phyloP scores from a whole-genome alignment of 148 eudicot species.

The Vaccinium corymbosum region DNA sequence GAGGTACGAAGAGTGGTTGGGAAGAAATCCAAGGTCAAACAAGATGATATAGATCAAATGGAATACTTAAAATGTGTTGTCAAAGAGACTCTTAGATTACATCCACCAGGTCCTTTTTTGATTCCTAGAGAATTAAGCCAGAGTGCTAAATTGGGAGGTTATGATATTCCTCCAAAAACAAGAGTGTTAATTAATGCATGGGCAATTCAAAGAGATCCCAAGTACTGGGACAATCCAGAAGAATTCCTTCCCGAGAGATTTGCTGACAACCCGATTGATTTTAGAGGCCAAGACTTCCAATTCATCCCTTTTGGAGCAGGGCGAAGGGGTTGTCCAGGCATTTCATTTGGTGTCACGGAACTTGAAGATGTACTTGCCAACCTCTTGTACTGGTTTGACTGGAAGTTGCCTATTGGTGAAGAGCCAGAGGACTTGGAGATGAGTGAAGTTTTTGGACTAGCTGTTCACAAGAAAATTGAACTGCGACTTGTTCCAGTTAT shows the following conservation, averaged over 20 bases:
- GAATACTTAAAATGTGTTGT: conserved; percentile 17
- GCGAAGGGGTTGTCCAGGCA: conserved; percentile 34
- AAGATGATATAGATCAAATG: conserved; percentile 11
- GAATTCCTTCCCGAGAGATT: conserved; percentile 43
- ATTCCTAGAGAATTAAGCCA: not conserved
- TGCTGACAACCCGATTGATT: conserved; percentile 15
- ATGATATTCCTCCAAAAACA: conserved; percentile 31
- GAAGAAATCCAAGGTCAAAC: not conserved
- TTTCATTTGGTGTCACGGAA: conserved; percentile 15
- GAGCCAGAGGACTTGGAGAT: not conserved
- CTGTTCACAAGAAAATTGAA: not conserved
- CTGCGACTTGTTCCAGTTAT: conserved; percentile 1
- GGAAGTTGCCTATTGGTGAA: not conserved
- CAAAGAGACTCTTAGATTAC: conserved; percentile 21
- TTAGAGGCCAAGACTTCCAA: conserved; percentile 31
- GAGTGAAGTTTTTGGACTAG: not conserved
- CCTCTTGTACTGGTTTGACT: conserved; percentile 5
- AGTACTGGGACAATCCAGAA: conserved; percentile 27
- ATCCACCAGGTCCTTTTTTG: conserved; percentile 16
- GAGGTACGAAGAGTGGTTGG: conserved; percentile 16
- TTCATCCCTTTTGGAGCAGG: conserved; percentile 44
- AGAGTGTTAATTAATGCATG: conserved; percentile 28
- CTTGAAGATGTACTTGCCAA: conserved; percentile 10
- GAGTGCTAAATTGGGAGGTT: conserved; percentile 11
- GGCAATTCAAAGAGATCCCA: conserved; percentile 34